Evolutionary conservation across 202 grass and related monocot genomes (phyloP).

Genomic region (Panicum hallii): DNA sequence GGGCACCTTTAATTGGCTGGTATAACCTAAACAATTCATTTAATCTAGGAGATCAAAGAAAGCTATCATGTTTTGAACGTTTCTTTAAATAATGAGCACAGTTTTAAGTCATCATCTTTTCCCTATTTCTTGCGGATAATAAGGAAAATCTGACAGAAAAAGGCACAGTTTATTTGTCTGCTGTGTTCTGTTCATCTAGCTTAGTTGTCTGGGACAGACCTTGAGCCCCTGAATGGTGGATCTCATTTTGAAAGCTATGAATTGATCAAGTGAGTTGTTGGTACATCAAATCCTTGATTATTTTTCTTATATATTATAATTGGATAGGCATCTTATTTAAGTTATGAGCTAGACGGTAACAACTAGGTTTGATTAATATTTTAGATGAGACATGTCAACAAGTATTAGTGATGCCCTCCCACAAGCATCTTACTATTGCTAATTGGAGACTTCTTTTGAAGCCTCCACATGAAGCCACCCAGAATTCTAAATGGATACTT

Average conservation of each 20-base stretch:
- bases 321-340: background rate
- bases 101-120: background rate
- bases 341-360: background rate
- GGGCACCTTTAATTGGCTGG: background rate
- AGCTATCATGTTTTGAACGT: background rate
- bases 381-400: conserved; percentile 2
- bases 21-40: background rate
- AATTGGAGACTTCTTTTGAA: no score
- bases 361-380: background rate
- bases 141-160: background rate
- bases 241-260: background rate
- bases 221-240: background rate
- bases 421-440: background rate
- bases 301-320: no score
- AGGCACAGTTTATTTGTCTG: background rate
- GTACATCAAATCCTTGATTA: no score
- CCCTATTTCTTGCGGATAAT: background rate
- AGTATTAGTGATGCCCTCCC: background rate
- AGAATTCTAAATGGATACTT: no score
- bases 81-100: background rate
- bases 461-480: no score
- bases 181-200: background rate
- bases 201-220: background rate
- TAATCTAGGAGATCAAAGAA: background rate
- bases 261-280: no score